Evolutionary conservation across 148 eudicot species (phyloP), one percentile per base, ranked within the genome.

Genomic region (Camellia granthamiana): DNA sequence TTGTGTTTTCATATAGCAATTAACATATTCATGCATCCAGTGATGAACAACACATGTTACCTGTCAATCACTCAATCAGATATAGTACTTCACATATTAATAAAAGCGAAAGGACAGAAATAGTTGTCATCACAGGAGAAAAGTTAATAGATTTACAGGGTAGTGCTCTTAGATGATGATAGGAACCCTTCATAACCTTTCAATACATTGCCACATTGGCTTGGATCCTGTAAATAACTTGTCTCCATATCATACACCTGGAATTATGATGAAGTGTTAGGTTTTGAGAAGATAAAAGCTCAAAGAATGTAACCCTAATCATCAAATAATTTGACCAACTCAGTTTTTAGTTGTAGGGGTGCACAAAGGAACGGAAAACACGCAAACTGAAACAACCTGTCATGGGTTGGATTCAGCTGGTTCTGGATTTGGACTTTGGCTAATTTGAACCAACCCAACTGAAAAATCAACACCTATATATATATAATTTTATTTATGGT

Each of bases 211-310:
- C 98, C 97, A 84, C 92, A 91, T 82, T 92, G 98, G 82, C 93
- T 93, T 70, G 99, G 89, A 88, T 96, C 99, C 78, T 92, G 98
- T 78, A 96, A 79, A 80, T 96, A 96, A 56, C 89, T 90, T 66
- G 99, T 93, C 89, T 96, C 99, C 97, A 96, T 90, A 84, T 96
- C 98, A 84, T 89, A 96, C 38, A 96, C 97, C 99, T 95, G 88
- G 72, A 74, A 77, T 11, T 15, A 60, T 62, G n/a, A 62, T 13
- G 5, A 85, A n/a, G 12, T 13, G 8, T 78, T 44, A 69, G 75
- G 42, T 55, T 52, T 19, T 13, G 16, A 47, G 6, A 15, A n/a
- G 51, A 41, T n/a, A n/a, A 46, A 21, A 23, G 3, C 30, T 21
- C 42, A 38, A 30, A 65, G 43, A 30, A 65, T 38, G 13, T 11